Percentiles rank a stretch among this genome's conserved stretches.
These are phyloP conservation scores for Nemania sp. DNA, from an alignment of 2,329 filamentous ascomycete species.

Conservation along the genomic window DNA sequence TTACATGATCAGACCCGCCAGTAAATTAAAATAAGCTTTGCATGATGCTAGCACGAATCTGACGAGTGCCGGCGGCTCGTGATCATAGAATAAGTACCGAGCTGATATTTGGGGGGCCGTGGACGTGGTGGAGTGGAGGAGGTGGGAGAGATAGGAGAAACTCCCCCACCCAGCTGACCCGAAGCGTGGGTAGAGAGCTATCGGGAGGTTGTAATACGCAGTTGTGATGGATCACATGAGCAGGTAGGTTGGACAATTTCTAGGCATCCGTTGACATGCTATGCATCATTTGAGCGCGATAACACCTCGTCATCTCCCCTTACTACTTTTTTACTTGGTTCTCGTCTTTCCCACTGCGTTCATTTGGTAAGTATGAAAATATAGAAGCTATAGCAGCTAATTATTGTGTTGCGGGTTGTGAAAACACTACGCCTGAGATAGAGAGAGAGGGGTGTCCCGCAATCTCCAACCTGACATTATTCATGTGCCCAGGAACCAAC, in stretches of 20 bases:
- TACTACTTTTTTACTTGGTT: not conserved
- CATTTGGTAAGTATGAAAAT: constrained; percentile 6
- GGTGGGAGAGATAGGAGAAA: constrained; percentile 1
- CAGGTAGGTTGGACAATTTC: not conserved
- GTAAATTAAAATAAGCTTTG: not conserved
- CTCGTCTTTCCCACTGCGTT: not conserved
- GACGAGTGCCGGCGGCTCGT: constrained; percentile 4
- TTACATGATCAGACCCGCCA: not conserved
- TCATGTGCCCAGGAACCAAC: not conserved
- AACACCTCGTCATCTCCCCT: not conserved
- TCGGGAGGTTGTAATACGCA: not conserved
- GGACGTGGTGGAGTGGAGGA: not conserved
- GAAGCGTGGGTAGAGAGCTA: not conserved
- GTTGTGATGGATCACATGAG: constrained; percentile 9
- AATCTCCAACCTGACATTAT: not conserved
- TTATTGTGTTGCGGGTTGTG: constrained; percentile 14
- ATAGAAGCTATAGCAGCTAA: no score
- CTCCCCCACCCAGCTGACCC: constrained; percentile 19
- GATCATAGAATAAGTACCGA: not conserved
- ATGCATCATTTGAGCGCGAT: not conserved
- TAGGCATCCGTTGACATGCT: not conserved
- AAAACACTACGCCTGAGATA: not conserved
- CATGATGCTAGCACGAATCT: constrained; percentile 1
- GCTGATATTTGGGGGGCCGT: not conserved
- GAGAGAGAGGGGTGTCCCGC: not conserved